Percentiles rank a stretch among this genome's conserved stretches.
Conservation (phyloP, 176 grass and related monocot species). For the Themeda triandra region DNA sequence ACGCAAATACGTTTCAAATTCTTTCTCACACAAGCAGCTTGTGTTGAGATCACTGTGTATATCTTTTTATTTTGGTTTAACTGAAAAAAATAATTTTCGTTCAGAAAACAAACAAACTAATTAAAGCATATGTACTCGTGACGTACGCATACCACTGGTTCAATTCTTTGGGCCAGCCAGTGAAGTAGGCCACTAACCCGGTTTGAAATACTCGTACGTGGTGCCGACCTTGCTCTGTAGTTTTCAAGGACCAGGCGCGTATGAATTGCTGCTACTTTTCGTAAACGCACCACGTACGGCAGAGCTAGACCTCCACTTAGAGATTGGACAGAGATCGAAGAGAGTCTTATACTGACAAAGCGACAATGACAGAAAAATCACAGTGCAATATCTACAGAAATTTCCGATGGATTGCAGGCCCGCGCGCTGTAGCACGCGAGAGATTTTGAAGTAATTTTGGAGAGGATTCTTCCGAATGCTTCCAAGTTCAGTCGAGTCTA, state of each 20-base stretch:
- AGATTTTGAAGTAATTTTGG: background rate
- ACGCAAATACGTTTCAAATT: background rate
- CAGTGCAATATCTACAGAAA: too few relatives aligned
- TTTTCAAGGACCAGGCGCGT: too few relatives aligned
- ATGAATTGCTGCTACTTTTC: too few relatives aligned
- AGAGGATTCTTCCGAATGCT: background rate
- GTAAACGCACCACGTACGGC: too few relatives aligned
- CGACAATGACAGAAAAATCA: too few relatives aligned
- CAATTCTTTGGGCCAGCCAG: background rate
- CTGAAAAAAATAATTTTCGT: background rate
- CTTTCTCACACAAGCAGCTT: background rate
- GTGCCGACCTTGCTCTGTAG: too few relatives aligned
- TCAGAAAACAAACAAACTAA: background rate
- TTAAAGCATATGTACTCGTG: background rate
- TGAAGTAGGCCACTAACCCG: too few relatives aligned
- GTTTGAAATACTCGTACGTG: too few relatives aligned
- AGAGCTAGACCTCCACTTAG: too few relatives aligned
- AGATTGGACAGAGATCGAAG: too few relatives aligned
- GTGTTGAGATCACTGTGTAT: background rate
- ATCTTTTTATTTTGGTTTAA: background rate
- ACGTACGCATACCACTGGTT: background rate
- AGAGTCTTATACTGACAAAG: too few relatives aligned
- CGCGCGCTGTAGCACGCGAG: too few relatives aligned
- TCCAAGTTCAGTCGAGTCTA: background rate
- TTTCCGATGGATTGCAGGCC: background rate